Conservation (phyloP, 768 basidiomycete species). For the Tylopilus sp. region DNA sequence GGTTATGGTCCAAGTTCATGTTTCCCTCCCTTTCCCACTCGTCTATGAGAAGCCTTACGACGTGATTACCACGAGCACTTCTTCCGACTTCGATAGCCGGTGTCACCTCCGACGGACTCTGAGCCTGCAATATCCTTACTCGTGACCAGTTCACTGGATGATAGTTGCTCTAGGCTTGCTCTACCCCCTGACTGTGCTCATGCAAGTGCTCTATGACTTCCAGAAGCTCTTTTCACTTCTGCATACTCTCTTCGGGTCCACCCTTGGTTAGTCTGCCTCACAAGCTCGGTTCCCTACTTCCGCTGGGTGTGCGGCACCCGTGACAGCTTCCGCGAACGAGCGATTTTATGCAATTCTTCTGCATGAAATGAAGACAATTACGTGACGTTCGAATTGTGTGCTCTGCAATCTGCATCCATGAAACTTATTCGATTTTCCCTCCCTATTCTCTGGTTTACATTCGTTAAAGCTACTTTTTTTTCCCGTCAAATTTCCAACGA, state of each 20-base stretch:
- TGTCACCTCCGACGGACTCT: too few relatives aligned
- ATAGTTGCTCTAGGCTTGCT: constrained; percentile 23
- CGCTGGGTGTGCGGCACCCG: background rate
- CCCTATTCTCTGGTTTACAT: background rate
- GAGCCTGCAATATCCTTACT: too few relatives aligned
- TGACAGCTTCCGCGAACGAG: background rate
- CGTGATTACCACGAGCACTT: background rate
- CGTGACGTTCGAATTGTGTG: background rate
- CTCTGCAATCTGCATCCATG: background rate
- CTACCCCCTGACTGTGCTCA: too few relatives aligned
- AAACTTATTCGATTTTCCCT: constrained; percentile 10
- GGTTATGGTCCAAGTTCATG: background rate
- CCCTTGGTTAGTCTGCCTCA: constrained; percentile 15
- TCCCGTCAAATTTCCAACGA: constrained; percentile 14
- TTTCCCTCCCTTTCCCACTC: background rate
- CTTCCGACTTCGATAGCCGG: too few relatives aligned
- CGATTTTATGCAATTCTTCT: background rate
- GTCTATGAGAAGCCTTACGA: background rate
- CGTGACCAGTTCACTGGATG: constrained; percentile 10
- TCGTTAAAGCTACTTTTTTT: constrained; percentile 7
- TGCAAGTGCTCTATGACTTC: constrained; percentile 18
- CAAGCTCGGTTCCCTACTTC: too few relatives aligned
- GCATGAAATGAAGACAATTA: background rate
- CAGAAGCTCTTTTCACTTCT: constrained; percentile 9
- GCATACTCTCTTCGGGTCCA: constrained; percentile 1